Percentiles rank a stretch among this genome's conserved stretches.
Evolutionary conservation across 2,329 filamentous ascomycete genomes (phyloP).

Genomic region (Alternaria hordeiaustralica): DNA sequence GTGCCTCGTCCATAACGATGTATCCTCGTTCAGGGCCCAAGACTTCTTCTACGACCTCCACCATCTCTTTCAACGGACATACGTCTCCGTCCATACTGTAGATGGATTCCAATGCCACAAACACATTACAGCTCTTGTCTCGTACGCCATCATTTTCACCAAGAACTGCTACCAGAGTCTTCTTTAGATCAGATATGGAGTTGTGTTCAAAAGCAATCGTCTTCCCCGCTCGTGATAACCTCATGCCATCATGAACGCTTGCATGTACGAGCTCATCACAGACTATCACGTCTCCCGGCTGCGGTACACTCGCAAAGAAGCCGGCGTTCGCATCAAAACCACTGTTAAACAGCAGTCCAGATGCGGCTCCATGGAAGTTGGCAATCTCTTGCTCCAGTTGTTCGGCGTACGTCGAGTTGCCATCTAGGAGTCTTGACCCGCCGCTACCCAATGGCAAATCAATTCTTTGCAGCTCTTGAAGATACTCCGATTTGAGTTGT

Average conservation of each 20-base stretch:
- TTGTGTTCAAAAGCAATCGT: slow-evolving; percentile 66
- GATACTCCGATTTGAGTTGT: slow-evolving; percentile 56
- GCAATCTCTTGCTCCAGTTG: slow-evolving; percentile 66
- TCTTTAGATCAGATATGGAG: slow-evolving; percentile 47
- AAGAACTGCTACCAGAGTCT: slow-evolving; percentile 48
- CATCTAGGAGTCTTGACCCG: slow-evolving; percentile 69
- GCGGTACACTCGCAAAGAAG: slow-evolving; percentile 57
- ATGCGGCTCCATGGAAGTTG: slow-evolving; percentile 63
- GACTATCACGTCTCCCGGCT: slow-evolving; percentile 61
- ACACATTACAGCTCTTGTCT: slow-evolving; percentile 35
- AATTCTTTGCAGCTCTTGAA: slow-evolving; percentile 53
- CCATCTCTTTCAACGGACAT: slow-evolving; percentile 67
- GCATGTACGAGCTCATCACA: slow-evolving; percentile 79
- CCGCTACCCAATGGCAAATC: slow-evolving; percentile 60
- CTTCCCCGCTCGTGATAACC: slow-evolving; percentile 62
- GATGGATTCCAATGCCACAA: slow-evolving; percentile 43
- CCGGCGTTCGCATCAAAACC: slow-evolving; percentile 59
- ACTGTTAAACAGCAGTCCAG: slow-evolving; percentile 66
- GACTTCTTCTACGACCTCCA: slow-evolving; percentile 61
- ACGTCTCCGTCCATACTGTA: slow-evolving; percentile 88
- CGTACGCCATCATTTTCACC: slow-evolving; percentile 27
- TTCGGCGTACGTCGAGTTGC: slow-evolving; percentile 67
- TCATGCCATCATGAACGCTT: slow-evolving; percentile 77
- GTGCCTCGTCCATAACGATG: slow-evolving; percentile 72
- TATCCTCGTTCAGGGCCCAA: slow-evolving; percentile 66